Evolutionary conservation across 768 basidiomycete species (phyloP), one percentile per base, ranked within the genome.

Genomic region (Erythrobasidium yunnanense): DNA sequence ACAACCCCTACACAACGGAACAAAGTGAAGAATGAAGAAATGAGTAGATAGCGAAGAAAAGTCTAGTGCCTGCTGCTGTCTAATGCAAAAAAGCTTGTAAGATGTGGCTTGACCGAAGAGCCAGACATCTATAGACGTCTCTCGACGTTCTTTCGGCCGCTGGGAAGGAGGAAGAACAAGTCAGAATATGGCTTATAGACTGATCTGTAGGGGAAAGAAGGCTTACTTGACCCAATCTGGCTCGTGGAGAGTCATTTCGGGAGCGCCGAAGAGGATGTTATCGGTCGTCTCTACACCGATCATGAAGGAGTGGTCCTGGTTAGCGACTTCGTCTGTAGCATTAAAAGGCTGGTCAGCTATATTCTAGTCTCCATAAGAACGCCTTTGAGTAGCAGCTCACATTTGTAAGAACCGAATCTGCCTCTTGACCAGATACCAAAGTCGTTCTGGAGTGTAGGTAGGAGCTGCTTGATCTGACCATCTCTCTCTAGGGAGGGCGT

Each of bases 251-350:
- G 70, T 66, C 33, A 62, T 3, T 6, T 69, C 70, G 13, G 52
- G 1, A 15, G 65, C 47, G 1, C 70, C 67, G 29, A 71, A 60
- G 0, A 51, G 60, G 42, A 49, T 25, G 46, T 17, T 70, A 74
- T 78, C 77, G 7, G 74, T 75, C 0, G 75, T 75, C 67, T 78
- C 77, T 13, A 78, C 77, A 11, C 77, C 77, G 25, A 77, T 66
- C 75, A 75, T 75, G 72, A 74, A 73, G 27, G 42, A 49, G 55
- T 66, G 68, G 45, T 69, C 68, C 27, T 73, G 72, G 58, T 73
- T 73, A 4, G 69, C 72, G 11, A 72, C 71, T 53, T 73, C 70
- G 69, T 72, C 69, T 50, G 30, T 38, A 42, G 6, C 11, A n/a
- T 55, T 3, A 33, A 20, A 17, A 7, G n/a, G n/a, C 38, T n/a